Base-by-base conservation (phyloP, 805 yeast species). In the Teunomyces pallodes region DNA sequence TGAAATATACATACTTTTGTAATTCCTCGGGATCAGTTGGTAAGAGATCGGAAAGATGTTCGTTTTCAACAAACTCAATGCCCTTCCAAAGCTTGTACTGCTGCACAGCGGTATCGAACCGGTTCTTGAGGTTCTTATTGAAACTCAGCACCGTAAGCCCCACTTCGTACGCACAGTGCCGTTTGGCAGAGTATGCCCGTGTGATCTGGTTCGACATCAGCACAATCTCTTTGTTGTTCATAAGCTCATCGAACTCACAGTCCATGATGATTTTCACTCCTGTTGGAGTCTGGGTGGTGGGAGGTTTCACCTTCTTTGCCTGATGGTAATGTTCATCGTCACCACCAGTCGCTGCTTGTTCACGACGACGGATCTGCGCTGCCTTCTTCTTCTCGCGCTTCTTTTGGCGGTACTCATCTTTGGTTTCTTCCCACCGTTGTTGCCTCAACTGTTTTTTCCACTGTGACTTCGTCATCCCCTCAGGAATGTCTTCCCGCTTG, bases 221-320 rank as follows among this genome's bases (percentile, higher is more conserved):
- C 1, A 79, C 79, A 40, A 80, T 72, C 51, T 80, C 84, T 54
- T 84, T 84, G 14, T 83, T 87, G 32, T 77, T 80, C 99, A 94
- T 94, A 58, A 87, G 61, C 40, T 87, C 94, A 60, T 94, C 98
- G 65, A 92, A 92, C 12, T 79, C 87, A 67, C 99, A 92, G 66
- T 92, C 99, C 53, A 91, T 61, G n/a, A 91, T 70, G 26, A 91
- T 73, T 5, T 64, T 69, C 6, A 82, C 75, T 0, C 78, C 81
- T 2, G 82, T 72, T 9, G 66, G 66, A 2, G 53, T 56, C 59
- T 84, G 90, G 10, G 72, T 68, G 17, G 67, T 50, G 0, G 69
- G 74, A n/a, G 74, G 70, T 33, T 62, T 66, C 39, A 66, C 64
- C 33, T 65, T 65, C 48, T 54, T 59, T 44, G 52, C 57, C 46